Conservation (phyloP, 306 rosid genomes). For the Nissolia schottii region DNA sequence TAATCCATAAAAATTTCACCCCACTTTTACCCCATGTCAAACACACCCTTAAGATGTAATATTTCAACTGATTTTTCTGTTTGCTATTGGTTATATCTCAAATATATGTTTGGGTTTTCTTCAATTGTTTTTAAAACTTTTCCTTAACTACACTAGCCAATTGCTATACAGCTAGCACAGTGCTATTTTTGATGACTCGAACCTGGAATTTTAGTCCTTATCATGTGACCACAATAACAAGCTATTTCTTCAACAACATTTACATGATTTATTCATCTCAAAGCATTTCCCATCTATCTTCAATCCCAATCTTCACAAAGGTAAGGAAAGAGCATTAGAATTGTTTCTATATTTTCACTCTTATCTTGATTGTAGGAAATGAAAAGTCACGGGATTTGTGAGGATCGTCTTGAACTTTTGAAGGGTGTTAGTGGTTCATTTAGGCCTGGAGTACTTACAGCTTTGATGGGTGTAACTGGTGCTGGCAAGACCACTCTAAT, state of each 20-base stretch:
- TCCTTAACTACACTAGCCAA: neutral
- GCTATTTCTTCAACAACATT: neutral
- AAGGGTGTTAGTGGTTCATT: conserved; percentile 80
- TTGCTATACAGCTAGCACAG: neutral
- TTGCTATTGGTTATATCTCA: neutral
- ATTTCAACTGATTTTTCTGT: neutral
- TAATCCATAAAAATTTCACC: too few species aligned
- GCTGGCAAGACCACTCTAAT: conserved; percentile 86
- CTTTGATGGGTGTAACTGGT: conserved; percentile 88
- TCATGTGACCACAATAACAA: neutral
- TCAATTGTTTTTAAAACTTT: neutral
- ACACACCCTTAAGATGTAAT: neutral
- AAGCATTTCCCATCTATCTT: neutral
- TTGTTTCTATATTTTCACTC: neutral
- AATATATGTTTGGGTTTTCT: neutral
- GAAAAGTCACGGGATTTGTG: conserved; percentile 40
- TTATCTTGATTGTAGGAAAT: conserved; percentile 36
- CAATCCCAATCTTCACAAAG: neutral
- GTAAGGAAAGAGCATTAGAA: neutral
- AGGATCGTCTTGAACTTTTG: conserved; percentile 59
- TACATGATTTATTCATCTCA: neutral
- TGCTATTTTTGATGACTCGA: neutral
- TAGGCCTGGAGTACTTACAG: conserved; percentile 83
- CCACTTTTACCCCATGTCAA: too few species aligned
- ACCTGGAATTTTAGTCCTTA: neutral